Evolutionary conservation across 225 moss, liverwort and hornwort genomes (phyloP).

Genomic region (Pleurozium schreberi): DNA sequence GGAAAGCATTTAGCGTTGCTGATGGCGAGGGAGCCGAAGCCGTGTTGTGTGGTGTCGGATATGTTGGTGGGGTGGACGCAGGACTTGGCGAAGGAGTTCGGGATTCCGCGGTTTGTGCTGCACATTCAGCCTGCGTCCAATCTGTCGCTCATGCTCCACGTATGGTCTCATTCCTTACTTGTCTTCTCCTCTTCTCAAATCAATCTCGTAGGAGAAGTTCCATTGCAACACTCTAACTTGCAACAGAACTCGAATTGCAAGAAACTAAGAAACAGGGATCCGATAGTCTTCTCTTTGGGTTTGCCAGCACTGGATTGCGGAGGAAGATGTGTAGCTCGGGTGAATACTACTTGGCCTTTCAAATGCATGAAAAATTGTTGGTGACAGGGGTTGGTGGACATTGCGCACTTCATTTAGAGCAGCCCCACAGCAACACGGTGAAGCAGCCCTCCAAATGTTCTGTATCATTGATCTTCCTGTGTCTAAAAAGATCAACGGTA

Average conservation of each 20-base stretch:
- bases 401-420: background rate
- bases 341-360: too few species aligned
- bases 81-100: background rate
- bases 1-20: background rate
- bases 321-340: background rate
- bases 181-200: background rate
- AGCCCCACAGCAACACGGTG: too few species aligned
- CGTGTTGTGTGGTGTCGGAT: background rate
- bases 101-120: background rate
- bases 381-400: background rate
- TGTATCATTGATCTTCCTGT: too few species aligned
- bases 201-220: background rate
- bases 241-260: too few species aligned
- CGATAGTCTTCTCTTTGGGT: background rate
- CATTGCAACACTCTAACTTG: background rate
- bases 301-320: background rate
- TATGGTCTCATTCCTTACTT: background rate
- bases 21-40: background rate
- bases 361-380: background rate
- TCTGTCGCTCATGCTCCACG: constrained; percentile 19
- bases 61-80: background rate
- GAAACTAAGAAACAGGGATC: background rate
- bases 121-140: constrained; percentile 11
- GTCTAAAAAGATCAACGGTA: too few species aligned
- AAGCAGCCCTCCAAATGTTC: too few species aligned